phyloP scores from a whole-genome alignment of 2,329 filamentous ascomycete genomes.

The Epichloe uncinata region DNA sequence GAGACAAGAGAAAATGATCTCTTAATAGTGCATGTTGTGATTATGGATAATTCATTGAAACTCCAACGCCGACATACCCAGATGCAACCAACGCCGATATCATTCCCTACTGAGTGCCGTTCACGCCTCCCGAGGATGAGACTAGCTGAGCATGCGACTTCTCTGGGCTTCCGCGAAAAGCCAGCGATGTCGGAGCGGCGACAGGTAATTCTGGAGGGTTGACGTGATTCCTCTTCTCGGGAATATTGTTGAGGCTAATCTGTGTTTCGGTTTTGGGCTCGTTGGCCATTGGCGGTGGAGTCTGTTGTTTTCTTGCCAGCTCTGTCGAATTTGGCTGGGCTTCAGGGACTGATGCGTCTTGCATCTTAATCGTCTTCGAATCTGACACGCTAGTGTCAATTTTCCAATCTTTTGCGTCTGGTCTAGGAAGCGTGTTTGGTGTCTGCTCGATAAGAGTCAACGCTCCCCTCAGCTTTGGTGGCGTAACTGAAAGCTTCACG shows the following conservation, averaged over 20 bases:
- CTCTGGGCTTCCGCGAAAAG: slow-evolving; percentile 49
- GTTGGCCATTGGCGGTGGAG: background rate
- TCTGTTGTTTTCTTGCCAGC: background rate
- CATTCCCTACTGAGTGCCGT: slow-evolving; percentile 14
- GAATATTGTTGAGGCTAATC: slow-evolving; percentile 4
- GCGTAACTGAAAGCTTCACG: slow-evolving; percentile 53
- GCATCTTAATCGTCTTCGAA: slow-evolving; percentile 12
- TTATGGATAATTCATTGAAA: background rate
- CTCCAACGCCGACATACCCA: slow-evolving; percentile 5
- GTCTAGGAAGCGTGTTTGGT: slow-evolving; percentile 11
- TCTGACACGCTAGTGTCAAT: slow-evolving; percentile 8
- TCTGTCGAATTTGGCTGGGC: background rate
- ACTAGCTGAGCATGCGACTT: slow-evolving; percentile 29
- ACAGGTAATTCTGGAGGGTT: slow-evolving; percentile 16
- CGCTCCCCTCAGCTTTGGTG: slow-evolving; percentile 23
- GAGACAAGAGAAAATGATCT: background rate
- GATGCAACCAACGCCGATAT: slow-evolving; percentile 7
- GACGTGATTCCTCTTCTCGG: slow-evolving; percentile 5
- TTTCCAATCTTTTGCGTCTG: slow-evolving; percentile 10
- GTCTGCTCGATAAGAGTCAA: slow-evolving; percentile 13
- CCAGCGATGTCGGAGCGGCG: slow-evolving; percentile 32
- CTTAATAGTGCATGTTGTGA: background rate
- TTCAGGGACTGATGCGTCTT: slow-evolving; percentile 11
- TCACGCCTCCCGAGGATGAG: slow-evolving; percentile 19
- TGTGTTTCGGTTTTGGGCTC: background rate